Base-by-base conservation (phyloP, 345 rosid species). In the Sisymbrium altissimum region DNA sequence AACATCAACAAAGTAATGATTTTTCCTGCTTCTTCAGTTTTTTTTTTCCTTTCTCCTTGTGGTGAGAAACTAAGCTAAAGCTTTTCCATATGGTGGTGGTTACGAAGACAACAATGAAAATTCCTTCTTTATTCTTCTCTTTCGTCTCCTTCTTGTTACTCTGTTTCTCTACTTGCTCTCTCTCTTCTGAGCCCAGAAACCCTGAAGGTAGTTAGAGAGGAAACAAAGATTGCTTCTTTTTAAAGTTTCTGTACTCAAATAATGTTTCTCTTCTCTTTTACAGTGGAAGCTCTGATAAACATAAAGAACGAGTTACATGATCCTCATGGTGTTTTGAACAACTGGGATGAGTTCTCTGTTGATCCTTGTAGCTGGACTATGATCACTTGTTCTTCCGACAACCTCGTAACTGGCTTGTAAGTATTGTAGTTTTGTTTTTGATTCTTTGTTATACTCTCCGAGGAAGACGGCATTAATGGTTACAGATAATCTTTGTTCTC, bases 341-440 rank as follows among this genome's bases (percentile, higher is more conserved):
- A 89, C 84, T 93, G 98, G 97, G 97, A 93, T 70, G 94, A 84
- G 66, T 86, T 87, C 55, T 91, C 97, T 44, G 97, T 93, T 67
- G 98, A 93, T 85, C 98, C 98, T 29, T 93, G 98, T 74, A 93
- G 96, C 64, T 93, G 98, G 98, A 91, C 96, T 17, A 88, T 93
- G 97, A 78, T 93, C 79, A 81, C 90, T 83, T 93, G 97, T 60
- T 93, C 97, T 36, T 7, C 84, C 15, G 98, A 86, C 43, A 91
- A 88, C 71, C 94, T 91, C 63, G 96, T 91, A 38, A 80, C 66
- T 74, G 90, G 90, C 86, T 56, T 93, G 98, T 93, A 64, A 52
- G 97, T 86, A 0, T 30, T 10, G 55, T 9, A 3, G 32, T 54
- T 27, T 30, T 18, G 17, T 50, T 52, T 59, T 49, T 9, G 0